Percentiles rank a stretch among this genome's conserved stretches.
Evolutionary conservation across 1,284 basidiomycete genomes (phyloP).

Genomic region (Ustilago bromivora): DNA sequence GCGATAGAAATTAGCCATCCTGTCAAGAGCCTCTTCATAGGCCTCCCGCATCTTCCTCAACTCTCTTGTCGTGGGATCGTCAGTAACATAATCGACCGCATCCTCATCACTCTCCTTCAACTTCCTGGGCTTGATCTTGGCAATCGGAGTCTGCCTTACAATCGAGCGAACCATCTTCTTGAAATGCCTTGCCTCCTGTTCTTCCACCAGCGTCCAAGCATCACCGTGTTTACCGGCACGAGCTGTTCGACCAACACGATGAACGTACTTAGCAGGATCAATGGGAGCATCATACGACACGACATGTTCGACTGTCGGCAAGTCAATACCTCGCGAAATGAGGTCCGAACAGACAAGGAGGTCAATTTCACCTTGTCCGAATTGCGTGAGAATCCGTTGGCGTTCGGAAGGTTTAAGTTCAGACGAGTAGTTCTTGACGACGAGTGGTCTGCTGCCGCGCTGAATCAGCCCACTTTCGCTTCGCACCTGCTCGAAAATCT

Average conservation of each 20-base stretch:
- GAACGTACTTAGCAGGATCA: conserved; percentile 98
- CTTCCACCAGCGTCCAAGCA: conserved; percentile 94
- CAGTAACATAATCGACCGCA: conserved; percentile 33
- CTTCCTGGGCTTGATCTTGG: conserved; percentile 46
- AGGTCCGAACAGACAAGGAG: conserved; percentile 94
- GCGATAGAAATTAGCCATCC: conserved; percentile 52
- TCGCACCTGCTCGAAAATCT: conserved; percentile 77
- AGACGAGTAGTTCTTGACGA: conserved; percentile 78
- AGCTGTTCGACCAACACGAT: conserved; percentile 93
- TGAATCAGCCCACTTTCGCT: conserved; percentile 31
- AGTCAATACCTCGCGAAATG: conserved; percentile 95
- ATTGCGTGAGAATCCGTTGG: conserved; percentile 81
- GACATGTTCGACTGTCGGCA: conserved; percentile 89
- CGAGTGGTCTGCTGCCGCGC: conserved; percentile 69
- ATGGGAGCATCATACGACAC: conserved; percentile 93
- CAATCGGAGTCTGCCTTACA: conserved; percentile 39
- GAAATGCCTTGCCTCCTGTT: conserved; percentile 77
- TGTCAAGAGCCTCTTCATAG: conserved; percentile 53
- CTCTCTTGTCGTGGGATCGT: conserved; percentile 29
- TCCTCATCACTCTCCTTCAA: conserved; percentile 20
- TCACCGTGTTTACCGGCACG: conserved; percentile 86
- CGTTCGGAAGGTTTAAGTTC: conserved; percentile 83
- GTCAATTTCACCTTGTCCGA: conserved; percentile 83
- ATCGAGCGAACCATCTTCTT: conserved; percentile 46
- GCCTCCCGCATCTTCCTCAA: conserved; percentile 27